Evolutionary conservation across 2,329 filamentous ascomycete species (phyloP).

Genomic region (Coniochaeta sp.): DNA sequence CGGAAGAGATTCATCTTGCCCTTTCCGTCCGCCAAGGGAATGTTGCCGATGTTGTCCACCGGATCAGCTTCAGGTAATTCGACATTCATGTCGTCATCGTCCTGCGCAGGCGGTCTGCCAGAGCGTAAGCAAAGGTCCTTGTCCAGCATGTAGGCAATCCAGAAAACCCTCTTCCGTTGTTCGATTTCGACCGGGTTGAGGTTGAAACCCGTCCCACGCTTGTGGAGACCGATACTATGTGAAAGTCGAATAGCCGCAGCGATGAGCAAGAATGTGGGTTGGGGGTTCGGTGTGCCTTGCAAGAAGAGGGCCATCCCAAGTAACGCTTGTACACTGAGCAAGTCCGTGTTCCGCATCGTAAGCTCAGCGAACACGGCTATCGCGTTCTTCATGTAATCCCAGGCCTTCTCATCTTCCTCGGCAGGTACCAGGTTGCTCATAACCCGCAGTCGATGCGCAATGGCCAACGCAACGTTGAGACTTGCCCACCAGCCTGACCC

Average conservation of each 20-base stretch:
- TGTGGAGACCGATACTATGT: conserved; percentile 92
- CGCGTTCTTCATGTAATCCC: conserved; percentile 94
- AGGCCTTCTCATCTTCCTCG: conserved; percentile 90
- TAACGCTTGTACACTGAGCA: conserved; percentile 88
- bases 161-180: conserved; percentile 64
- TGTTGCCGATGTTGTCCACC: conserved; percentile 87
- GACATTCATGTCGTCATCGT: conserved; percentile 80
- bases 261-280: conserved; percentile 86
- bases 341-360: conserved; percentile 91
- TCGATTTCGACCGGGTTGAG: conserved; percentile 91
- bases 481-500: conserved; percentile 98
- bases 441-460: conserved; percentile 82
- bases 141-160: conserved; percentile 59
- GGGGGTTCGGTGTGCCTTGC: conserved; percentile 92
- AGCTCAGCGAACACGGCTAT: conserved; percentile 89
- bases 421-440: conserved; percentile 90
- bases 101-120: conserved; percentile 52
- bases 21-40: conserved; percentile 80
- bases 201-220: conserved; percentile 86
- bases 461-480: conserved; percentile 88
- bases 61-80: conserved; percentile 89
- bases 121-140: conserved; percentile 55
- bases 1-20: conserved; percentile 93
- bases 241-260: conserved; percentile 84
- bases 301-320: conserved; percentile 91